Base-by-base conservation (phyloP, 1,284 basidiomycete genomes). In the Cryptococcus wingfieldii region DNA sequence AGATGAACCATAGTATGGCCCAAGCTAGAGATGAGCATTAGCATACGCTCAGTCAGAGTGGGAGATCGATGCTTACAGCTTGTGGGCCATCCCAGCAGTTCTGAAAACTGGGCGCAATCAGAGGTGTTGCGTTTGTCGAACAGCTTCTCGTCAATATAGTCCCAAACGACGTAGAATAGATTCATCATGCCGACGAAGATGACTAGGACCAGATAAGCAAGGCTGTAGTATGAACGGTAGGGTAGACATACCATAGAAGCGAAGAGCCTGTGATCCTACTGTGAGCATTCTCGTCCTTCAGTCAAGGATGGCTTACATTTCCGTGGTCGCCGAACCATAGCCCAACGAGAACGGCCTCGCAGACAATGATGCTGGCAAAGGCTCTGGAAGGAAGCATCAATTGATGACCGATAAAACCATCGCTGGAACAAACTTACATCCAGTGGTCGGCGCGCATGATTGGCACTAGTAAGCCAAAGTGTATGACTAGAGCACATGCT, bases 241-340 rank as follows among this genome's bases (percentile, higher is more conserved):
- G 27, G 10, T 28, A 27, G 41, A 31, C 68, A 38, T 42, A 72
- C 70, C 71, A 48, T 71, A 76, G 58, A 74, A 78, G 1, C 77
- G 65, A 31, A 77, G 55, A 1, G 72, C 73, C 72, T 75, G 50
- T 25, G 10, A 9, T 9, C 2, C 13, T 12, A 37, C 3, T 12
- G 38, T 61, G 25, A 63, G 57, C 50, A 38, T 12, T 23, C 34
- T 42, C 38, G 23, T 44, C 25, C 13, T 51, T 8, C 49, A 13
- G 28, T n/a, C 19, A 16, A 27, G 28, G 14, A 66, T 23, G 23
- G 23, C 68, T 56, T 14, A 75, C 72, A 61, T 69, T 76, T 18
- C 75, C 76, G 57, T 78, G 75, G 52, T 72, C 70, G 0, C 68
- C 72, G 52, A 77, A 78, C 76, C 76, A 77, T 5, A 78, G 47